Evolutionary conservation across 192 early-diverging fungal genomes (phyloP), one percentile per base, ranked within the genome.

Genomic region (Coemansia sp.): DNA sequence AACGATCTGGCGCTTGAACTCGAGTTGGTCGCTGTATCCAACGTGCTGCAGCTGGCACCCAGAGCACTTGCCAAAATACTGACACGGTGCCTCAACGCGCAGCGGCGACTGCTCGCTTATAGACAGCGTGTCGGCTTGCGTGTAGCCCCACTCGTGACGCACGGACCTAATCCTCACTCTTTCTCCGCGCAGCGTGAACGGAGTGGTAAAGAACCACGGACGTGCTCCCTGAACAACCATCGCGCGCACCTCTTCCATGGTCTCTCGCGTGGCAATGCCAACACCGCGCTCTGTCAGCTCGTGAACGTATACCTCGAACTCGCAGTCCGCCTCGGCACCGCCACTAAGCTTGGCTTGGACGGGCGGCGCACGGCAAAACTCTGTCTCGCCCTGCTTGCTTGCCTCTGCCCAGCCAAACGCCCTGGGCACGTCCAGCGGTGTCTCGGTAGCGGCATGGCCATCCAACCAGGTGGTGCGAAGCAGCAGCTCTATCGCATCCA

Each of bases 1-100:
- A 46, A 91, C 87, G 19, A 84, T 72, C 36, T 77, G 53, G 27
- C 77, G 75, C 80, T 91, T 91, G 51, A 86, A 81, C 19, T 65
- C 60, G 51, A 89, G 79, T 71, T 91, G 90, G 41, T 87, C 76
- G 11, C 67, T 54, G 57, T 91, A 89, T 3, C 60, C 64, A 31
- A 87, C 54, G 56, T 91, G 88, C 67, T 91, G 90, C 15, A 87
- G 73, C 35, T 86, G 85, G 64, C 90, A 91, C 12, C 87, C 86
- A 4, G 84, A 84, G 69, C 90, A 91, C 14, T 70, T 67, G 10
- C 70, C 77, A 83, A 86, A 87, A 70, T 88, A 85, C 47, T 84
- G 69, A 70, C 90, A 92, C 3, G 79, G 67, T 25, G 88, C 83
- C 2, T 87, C 82, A 12, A 73, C 59, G 19, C 79, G 73, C 59